phyloP scores from a whole-genome alignment of 768 basidiomycete genomes.

The Xerocomellus chrysenteron region DNA sequence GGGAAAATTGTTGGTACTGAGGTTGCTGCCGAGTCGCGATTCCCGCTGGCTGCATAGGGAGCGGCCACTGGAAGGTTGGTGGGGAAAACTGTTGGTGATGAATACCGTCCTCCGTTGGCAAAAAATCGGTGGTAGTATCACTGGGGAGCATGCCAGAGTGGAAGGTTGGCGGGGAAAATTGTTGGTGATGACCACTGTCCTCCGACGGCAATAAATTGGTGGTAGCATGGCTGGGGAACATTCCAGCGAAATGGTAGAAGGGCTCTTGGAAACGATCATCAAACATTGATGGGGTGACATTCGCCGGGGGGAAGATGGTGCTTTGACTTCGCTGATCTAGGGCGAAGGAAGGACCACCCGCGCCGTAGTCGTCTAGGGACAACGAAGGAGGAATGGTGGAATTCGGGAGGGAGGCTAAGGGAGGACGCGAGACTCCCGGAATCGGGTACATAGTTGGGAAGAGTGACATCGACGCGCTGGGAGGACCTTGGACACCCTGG shows the following conservation, averaged over 20 bases:
- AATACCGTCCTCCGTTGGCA: too few relatives aligned
- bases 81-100: neutral
- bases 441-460: neutral
- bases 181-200: too few relatives aligned
- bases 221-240: too few relatives aligned
- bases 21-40: too few relatives aligned
- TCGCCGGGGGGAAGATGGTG: neutral
- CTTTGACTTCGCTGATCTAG: neutral
- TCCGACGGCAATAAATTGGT: neutral
- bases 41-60: too few relatives aligned
- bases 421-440: neutral
- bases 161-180: neutral
- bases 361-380: neutral
- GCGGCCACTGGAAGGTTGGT: neutral
- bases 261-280: neutral
- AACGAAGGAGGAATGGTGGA: neutral
- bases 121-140: neutral
- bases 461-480: neutral
- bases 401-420: neutral
- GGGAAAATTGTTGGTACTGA: too few relatives aligned
- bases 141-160: neutral
- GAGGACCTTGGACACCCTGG: neutral
- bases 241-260: neutral
- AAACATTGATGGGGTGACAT: neutral
- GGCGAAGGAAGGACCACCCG: neutral